Percentiles rank a stretch among this genome's conserved stretches.
phyloP scores from a whole-genome alignment of 2,329 filamentous ascomycete species.

The Cladosporium sp. region DNA sequence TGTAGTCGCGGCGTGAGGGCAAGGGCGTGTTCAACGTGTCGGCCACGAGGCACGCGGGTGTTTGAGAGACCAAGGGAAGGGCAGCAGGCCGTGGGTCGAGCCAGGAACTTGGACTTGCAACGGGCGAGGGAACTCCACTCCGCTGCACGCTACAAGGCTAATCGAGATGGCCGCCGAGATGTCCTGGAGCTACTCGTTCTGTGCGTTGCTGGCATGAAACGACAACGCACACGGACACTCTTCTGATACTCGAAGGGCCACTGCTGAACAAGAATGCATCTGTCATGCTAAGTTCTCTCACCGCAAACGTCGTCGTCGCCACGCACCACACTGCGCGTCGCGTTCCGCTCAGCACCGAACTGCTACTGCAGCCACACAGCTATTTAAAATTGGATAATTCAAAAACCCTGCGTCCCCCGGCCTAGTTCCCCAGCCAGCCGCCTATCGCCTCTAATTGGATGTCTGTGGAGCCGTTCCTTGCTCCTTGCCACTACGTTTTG shows the following conservation, averaged over 20 bases:
- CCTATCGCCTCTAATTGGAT: background rate
- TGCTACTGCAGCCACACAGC: conserved; percentile 1
- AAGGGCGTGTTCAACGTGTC: conserved; percentile 1
- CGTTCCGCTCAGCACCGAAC: background rate
- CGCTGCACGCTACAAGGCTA: background rate
- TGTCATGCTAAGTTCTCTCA: background rate
- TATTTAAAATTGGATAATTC: conserved; percentile 5
- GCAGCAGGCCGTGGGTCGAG: background rate
- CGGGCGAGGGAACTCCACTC: background rate
- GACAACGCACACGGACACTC: too few species aligned
- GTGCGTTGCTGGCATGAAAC: too few species aligned
- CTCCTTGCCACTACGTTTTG: too few species aligned
- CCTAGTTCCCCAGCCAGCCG: conserved; percentile 1
- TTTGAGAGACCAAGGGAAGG: background rate
- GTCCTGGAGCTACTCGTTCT: background rate
- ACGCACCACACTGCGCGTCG: background rate
- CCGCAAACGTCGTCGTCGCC: background rate
- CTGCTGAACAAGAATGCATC: too few species aligned
- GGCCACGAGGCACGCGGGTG: background rate
- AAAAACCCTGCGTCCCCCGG: conserved; percentile 2
- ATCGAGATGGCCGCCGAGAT: background rate
- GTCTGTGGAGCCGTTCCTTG: background rate
- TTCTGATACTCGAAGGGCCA: too few species aligned
- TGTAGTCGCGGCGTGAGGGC: background rate
- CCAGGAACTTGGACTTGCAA: background rate